Evolutionary conservation across 176 grass and related monocot species (phyloP).

Genomic region (Oryza australiensis): DNA sequence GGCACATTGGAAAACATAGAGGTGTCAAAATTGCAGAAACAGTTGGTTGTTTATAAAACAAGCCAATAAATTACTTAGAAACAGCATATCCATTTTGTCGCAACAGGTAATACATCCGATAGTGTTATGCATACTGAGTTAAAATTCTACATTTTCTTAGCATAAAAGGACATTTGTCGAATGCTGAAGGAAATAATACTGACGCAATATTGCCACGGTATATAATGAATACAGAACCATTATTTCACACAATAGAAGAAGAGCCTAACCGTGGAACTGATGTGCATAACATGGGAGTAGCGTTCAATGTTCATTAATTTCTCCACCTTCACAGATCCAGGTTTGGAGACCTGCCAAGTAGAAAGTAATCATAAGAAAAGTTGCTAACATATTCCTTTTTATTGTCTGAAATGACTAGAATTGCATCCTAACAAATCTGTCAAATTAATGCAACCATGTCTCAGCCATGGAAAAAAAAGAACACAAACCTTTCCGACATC

Average conservation of each 20-base stretch:
- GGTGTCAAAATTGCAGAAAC: neutral
- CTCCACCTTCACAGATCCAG: conserved; percentile 83
- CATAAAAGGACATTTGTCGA: conserved; percentile 3
- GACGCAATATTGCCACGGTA: neutral
- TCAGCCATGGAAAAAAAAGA: conserved; percentile 13
- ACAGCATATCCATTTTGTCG: neutral
- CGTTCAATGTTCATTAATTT: conserved; percentile 90
- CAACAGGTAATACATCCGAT: neutral
- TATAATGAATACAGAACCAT: conserved; percentile 18
- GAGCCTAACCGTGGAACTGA: conserved; percentile 78
- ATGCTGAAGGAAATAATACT: conserved; percentile 17
- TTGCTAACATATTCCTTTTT: conserved; percentile 24
- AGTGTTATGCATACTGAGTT: neutral
- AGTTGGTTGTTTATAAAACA: neutral
- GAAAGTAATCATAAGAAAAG: conserved; percentile 24
- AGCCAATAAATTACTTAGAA: conserved; percentile 22
- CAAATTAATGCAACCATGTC: neutral
- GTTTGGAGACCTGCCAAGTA: conserved; percentile 69
- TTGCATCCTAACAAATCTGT: conserved; percentile 18
- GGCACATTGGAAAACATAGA: neutral
- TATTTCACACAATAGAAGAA: conserved; percentile 2
- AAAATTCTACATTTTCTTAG: neutral
- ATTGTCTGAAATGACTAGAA: neutral
- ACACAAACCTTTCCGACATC: conserved; percentile 83
- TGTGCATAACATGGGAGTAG: conserved; percentile 97